Percentiles rank a stretch among this genome's conserved stretches.
phyloP scores from a whole-genome alignment of 371 early-diverging fungal genomes.

The Apophysomyces elegans region DNA sequence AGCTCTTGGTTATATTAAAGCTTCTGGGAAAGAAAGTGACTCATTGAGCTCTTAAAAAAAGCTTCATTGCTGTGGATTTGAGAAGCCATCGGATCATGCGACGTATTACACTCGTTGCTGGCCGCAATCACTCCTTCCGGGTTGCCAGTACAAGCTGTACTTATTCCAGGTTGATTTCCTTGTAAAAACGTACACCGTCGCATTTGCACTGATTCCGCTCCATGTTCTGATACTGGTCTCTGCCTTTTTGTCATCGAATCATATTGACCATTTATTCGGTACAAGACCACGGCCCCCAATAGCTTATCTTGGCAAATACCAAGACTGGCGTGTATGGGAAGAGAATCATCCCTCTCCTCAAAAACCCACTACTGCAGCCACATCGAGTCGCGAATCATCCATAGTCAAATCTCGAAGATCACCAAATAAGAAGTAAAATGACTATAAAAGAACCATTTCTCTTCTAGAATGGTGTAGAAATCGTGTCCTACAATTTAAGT shows the following conservation, averaged over 20 bases:
- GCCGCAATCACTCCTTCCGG: slow-evolving; percentile 35
- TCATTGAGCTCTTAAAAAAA: background rate
- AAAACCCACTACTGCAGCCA: slow-evolving; percentile 5
- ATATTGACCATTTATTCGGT: slow-evolving; percentile 26
- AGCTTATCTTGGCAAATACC: slow-evolving; percentile 23
- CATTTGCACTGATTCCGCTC: slow-evolving; percentile 29
- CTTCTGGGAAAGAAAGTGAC: background rate
- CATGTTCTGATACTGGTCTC: slow-evolving; percentile 28
- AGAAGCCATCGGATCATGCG: slow-evolving; percentile 41
- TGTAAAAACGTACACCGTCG: slow-evolving; percentile 19
- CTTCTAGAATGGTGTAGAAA: no score
- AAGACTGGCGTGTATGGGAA: slow-evolving; percentile 24
- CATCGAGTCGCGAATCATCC: background rate
- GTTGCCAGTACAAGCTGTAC: slow-evolving; percentile 36
- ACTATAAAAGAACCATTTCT: no score
- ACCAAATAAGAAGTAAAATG: background rate
- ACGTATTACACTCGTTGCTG: slow-evolving; percentile 28
- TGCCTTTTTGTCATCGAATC: slow-evolving; percentile 30
- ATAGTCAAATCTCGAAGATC: slow-evolving; percentile 3
- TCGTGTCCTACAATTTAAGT: no score
- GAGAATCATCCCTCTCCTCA: slow-evolving; percentile 4
- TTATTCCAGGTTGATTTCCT: slow-evolving; percentile 30
- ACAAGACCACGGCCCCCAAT: slow-evolving; percentile 21
- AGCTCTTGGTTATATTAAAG: slow-evolving; percentile 8
- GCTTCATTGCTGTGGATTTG: slow-evolving; percentile 41